Base-by-base conservation (phyloP, 352 stramenopile species). In the Elongisporangium senticosum region DNA sequence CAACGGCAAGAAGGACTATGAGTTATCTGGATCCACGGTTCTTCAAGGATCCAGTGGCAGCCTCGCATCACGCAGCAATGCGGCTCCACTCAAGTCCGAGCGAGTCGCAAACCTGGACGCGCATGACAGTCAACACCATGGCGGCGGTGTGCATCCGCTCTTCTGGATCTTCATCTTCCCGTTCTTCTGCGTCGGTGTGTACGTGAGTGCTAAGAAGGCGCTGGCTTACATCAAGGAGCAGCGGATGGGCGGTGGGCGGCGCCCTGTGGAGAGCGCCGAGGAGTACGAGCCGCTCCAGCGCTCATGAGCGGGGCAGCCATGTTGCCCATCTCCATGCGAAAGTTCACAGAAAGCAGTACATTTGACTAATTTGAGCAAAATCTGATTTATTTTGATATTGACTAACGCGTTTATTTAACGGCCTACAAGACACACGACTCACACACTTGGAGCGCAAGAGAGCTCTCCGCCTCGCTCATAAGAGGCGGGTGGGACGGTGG, bases 181-280 rank as follows among this genome's bases (percentile, higher is more conserved):
- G 10, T 90, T 90, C 62, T 84, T 87, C 58, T 75, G 60, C 50
- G 63, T 90, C 55, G 80, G 80, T 0, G 51, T 88, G 20, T 87
- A 80, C 65, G 76, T 81, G 39, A 76, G 67, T 23, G 56, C 74
- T 56, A 71, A 70, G 15, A 60, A 74, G 24, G 59, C 65, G 10
- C 49, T 74, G 15, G 72, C 68, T n/a, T 86, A 82, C 51, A 11
- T 85, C 14, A 77, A 88, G 50, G 70, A 83, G 57, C 69, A 79
- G 13, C 72, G 80, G 28, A 81, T 90, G 8, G 33, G 33, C 33
- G 33, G 33, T 3, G 33, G 33, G 7, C 8, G 33, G 7, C 33
- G 33, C 11, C 33, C 33, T 17, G 33, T 43, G 8, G 33, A 43
- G 33, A 43, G 33, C 11, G 8, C 13, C 11, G 33, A 43, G 33